A percentile compares a stretch with the other conserved stretches of the same genome.
phyloP scores from a whole-genome alignment of 441 rosid species.

The Syzygium malaccense region DNA sequence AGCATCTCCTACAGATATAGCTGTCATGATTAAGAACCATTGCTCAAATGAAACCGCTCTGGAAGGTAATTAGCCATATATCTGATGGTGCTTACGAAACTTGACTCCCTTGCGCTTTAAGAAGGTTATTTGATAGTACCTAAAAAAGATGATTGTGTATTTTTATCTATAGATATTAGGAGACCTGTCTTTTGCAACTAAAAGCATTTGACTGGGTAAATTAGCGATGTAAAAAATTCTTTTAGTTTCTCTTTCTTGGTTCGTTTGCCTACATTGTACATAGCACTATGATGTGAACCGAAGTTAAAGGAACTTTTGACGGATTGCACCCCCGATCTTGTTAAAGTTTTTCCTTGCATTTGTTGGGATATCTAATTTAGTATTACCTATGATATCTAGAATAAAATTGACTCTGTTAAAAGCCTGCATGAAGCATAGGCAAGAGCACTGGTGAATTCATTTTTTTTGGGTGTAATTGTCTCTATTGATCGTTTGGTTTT shows the following conservation, averaged over 20 bases:
- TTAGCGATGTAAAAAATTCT: background rate
- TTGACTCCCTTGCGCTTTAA: background rate
- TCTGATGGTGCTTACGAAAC: background rate
- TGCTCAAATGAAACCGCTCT: conserved; percentile 70
- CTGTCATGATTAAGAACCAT: conserved; percentile 94
- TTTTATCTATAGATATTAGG: background rate
- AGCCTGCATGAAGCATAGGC: background rate
- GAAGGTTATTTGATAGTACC: background rate
- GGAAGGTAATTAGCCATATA: conserved; percentile 49
- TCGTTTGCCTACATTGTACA: background rate
- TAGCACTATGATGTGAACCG: background rate
- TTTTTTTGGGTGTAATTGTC: background rate
- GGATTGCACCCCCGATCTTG: background rate
- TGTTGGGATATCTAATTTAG: background rate
- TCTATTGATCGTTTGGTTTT: background rate
- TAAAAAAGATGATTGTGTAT: background rate
- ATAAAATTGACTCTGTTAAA: background rate
- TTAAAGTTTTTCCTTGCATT: background rate
- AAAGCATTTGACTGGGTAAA: background rate
- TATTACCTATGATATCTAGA: background rate
- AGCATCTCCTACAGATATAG: conserved; percentile 85
- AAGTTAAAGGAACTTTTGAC: background rate
- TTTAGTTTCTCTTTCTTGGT: background rate
- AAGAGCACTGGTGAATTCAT: background rate
- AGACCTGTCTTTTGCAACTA: background rate